A percentile compares a stretch with the other conserved stretches of the same genome.
Evolutionary conservation across 306 rosid genomes (phyloP).

Genomic region (Prosopis cineraria): DNA sequence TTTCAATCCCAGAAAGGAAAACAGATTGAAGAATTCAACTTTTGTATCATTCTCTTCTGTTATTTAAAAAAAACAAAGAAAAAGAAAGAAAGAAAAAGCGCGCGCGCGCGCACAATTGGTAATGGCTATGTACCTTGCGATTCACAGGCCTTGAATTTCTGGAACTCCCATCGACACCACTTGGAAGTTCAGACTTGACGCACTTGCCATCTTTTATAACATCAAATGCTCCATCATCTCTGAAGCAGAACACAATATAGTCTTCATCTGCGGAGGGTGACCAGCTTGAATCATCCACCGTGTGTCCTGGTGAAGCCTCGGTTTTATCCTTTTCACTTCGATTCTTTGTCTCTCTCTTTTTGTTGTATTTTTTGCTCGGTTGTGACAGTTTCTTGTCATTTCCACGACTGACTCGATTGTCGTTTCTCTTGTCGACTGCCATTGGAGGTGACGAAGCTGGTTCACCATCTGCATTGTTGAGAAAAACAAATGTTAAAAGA

Average conservation of each 20-base stretch:
- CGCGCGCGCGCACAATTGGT: neutral
- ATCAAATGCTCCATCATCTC: conserved; percentile 60
- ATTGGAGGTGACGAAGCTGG: conserved; percentile 36
- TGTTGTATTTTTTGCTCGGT: conserved; percentile 27
- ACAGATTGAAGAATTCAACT: neutral
- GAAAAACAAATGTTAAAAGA: neutral
- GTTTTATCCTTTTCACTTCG: conserved; percentile 28
- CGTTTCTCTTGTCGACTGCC: conserved; percentile 32
- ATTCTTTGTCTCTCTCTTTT: conserved; percentile 24
- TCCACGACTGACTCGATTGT: neutral
- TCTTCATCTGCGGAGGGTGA: conserved; percentile 53
- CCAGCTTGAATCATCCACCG: conserved; percentile 41
- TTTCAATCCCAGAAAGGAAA: neutral
- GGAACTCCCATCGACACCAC: conserved; percentile 25
- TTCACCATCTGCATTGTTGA: conserved; percentile 39
- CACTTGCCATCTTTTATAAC: conserved; percentile 44
- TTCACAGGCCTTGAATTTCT: conserved; percentile 45
- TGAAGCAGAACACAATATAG: conserved; percentile 65
- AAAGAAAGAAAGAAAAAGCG: too few species aligned
- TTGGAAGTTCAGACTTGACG: conserved; percentile 29
- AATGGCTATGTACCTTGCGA: conserved; percentile 51
- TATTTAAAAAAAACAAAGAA: neutral
- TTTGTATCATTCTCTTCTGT: neutral
- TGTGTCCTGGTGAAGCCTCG: conserved; percentile 16
- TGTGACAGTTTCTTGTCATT: conserved; percentile 15